Evolutionary conservation across 1,284 basidiomycete genomes (phyloP), one percentile per base, ranked within the genome.

Genomic region (Anthracocystis walkeri): DNA sequence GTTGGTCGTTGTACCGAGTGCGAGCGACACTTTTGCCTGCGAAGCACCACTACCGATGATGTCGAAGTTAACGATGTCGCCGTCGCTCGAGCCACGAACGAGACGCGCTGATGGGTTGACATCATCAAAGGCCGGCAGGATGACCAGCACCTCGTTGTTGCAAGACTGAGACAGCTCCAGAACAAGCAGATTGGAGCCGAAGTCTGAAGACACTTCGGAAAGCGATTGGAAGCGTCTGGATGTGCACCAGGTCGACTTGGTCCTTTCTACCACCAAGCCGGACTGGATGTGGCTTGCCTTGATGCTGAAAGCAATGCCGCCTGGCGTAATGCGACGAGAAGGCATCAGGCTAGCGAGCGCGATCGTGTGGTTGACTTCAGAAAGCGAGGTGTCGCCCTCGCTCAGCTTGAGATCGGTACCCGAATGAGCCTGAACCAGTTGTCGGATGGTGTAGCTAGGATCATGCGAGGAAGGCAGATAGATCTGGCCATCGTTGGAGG

Each of bases 201-300:
- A 76, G 35, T 65, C 60, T 3, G 64, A 8, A 1, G 73, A 72
- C 18, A 75, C 50, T 18, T 71, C 59, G n/a, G 27, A 12, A 1
- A 70, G 58, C 18, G 58, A 62, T 16, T 20, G 38, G 21, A 75
- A 67, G 25, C 53, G 64, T 38, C 73, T 58, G 2, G 73, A 75
- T 1, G 73, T 75, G 59, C 69, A 72, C 73, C 73, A 75, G 2
- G 60, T 71, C 12, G 67, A 75, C 25, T 75, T 75, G 41, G 73
- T 75, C n/a, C 73, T 59, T 45, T 75, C 73, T 14, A 71, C 41
- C 31, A 75, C 60, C 18, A 77, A 35, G 20, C 64, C 71, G 16
- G 58, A 35, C 20, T 62, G 41, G 16, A 77, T 54, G 18, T 56
- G 41, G 48, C 46, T 55, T 18, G 60, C 44, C 18, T 61, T 50